Conservation (phyloP, 2,329 filamentous ascomycete species). For the Blastomyces percursus region DNA sequence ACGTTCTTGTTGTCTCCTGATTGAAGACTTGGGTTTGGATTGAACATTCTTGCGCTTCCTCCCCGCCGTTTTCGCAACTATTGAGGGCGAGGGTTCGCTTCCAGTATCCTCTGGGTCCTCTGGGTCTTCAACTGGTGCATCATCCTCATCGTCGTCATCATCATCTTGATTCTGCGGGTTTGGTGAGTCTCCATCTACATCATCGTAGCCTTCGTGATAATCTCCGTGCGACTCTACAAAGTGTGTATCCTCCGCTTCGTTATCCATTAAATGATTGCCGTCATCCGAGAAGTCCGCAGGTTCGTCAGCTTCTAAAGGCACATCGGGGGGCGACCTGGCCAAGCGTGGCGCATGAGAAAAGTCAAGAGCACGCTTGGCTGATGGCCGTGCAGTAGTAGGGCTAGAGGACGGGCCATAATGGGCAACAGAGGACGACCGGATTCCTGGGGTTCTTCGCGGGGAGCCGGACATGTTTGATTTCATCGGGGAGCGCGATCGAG, state of each 20-base stretch:
- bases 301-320: conserved; percentile 13
- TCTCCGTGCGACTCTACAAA: conserved; percentile 20
- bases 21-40: not conserved
- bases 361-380: conserved; percentile 17
- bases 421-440: conserved; percentile 34
- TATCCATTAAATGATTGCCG: conserved; percentile 20
- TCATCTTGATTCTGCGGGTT: conserved; percentile 11
- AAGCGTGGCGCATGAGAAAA: conserved; percentile 16
- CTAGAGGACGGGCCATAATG: conserved; percentile 29
- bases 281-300: conserved; percentile 30
- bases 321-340: conserved; percentile 24
- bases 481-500: conserved; percentile 36
- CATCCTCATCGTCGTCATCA: conserved; percentile 10
- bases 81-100: conserved; percentile 9
- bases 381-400: conserved; percentile 24
- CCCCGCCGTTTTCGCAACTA: conserved; percentile 7
- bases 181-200: conserved; percentile 13
- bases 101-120: conserved; percentile 10
- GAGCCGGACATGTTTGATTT: conserved; percentile 35
- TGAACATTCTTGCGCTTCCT: conserved; percentile 12
- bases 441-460: conserved; percentile 32
- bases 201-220: conserved; percentile 20
- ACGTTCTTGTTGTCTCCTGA: not conserved
- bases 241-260: conserved; percentile 26
- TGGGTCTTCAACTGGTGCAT: not conserved